A percentile compares a stretch with the other conserved stretches of the same genome.
phyloP scores from a whole-genome alignment of 306 rosid species.

The Corylus heterophylla region DNA sequence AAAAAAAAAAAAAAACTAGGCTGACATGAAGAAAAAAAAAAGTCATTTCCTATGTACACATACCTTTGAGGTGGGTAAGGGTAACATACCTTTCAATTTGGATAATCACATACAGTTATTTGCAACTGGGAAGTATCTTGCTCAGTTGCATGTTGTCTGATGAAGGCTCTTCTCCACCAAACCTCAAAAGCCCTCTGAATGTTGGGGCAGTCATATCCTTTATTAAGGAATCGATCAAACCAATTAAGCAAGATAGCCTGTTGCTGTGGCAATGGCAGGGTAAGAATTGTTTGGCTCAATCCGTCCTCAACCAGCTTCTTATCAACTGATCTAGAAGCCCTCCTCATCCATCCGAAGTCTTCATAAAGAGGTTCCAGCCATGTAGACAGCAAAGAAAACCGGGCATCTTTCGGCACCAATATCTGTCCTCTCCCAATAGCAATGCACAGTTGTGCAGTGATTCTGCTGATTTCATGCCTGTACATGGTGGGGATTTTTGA shows the following conservation, averaged over 20 bases:
- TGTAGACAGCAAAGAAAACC: conserved; percentile 69
- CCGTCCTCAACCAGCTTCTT: conserved; percentile 85
- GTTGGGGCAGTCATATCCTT: conserved; percentile 92
- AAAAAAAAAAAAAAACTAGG: background rate
- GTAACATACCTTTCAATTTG: conserved; percentile 41
- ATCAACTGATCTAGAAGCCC: conserved; percentile 64
- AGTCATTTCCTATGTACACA: conserved; percentile 31
- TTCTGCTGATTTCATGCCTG: conserved; percentile 76
- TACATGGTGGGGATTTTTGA: conserved; percentile 65
- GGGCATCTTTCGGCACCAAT: conserved; percentile 70
- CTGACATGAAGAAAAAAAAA: background rate
- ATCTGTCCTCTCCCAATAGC: conserved; percentile 79
- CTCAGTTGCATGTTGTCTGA: conserved; percentile 55
- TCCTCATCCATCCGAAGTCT: conserved; percentile 89
- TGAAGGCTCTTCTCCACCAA: conserved; percentile 96
- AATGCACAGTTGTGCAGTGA: conserved; percentile 80
- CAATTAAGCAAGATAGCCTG: conserved; percentile 69
- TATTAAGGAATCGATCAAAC: conserved; percentile 80
- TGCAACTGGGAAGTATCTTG: conserved; percentile 66
- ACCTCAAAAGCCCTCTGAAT: conserved; percentile 88
- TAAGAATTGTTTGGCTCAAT: conserved; percentile 76
- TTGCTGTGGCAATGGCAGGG: conserved; percentile 82
- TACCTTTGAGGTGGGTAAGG: background rate
- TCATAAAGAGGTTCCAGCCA: conserved; percentile 92
- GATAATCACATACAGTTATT: conserved; percentile 60